Evolutionary conservation across 2,329 filamentous ascomycete genomes (phyloP), one percentile per base, ranked within the genome.

Genomic region (Pseudovirgaria hyperparasitica): DNA sequence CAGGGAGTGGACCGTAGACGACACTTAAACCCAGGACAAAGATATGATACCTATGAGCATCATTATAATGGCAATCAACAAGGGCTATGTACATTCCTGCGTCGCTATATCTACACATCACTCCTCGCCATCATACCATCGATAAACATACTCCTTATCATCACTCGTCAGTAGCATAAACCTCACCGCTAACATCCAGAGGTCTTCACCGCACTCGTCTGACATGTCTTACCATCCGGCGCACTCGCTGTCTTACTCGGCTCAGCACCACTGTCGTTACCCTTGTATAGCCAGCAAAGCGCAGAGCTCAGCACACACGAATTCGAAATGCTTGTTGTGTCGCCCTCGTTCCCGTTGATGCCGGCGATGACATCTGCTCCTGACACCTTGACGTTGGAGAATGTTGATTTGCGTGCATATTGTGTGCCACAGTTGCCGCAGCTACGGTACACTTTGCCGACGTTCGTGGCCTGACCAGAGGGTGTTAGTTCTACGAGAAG

Each of bases 391-490:
- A 46, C 35, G 26, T 41, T 42, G 18, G 38, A 35, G 28, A 47
- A 45, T 14, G 36, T 42, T 10, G 30, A 34, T 35, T 41, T 42
- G 18, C 43, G 34, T 13, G 39, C 43, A 27, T 41, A 39, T 32
- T 47, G 43, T 21, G 37, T 42, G 9, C 26, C 30, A 29, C 44
- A 47, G 35, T 47, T 48, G 6, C 47, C 48, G 24, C 45, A 48
- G 30, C 37, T 39, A 11, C 47, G 34, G 38, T 48, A 45, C 11
- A 51, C 13, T 36, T 52, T 52, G 26, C 47, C 47, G 12, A 43
- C 32, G 30, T 44, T 35, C 27, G 43, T 25, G 14, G 33, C 41
- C n/a, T n/a, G n/a, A n/a, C n/a, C n/a, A n/a, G n/a, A n/a, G n/a
- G n/a, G n/a, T n/a, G n/a, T n/a, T n/a, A n/a, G n/a, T n/a, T n/a